A percentile compares a stretch with the other conserved stretches of the same genome.
These are phyloP conservation scores for Neurospora sp. DNA, from an alignment of 495 filamentous ascomycete species.

Conservation along the genomic window DNA sequence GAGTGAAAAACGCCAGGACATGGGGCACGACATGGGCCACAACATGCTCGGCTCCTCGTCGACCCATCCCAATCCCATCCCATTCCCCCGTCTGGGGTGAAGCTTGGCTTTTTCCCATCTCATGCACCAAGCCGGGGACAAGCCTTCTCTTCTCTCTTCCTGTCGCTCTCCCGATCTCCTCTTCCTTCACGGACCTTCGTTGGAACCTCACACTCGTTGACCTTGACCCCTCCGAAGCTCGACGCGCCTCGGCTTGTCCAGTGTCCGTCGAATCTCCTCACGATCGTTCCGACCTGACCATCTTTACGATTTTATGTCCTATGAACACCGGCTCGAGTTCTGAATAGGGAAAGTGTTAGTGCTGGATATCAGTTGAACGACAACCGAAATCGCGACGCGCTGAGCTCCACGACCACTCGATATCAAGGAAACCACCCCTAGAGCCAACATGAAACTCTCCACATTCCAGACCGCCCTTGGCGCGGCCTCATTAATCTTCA, in stretches of 20 bases:
- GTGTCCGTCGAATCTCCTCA: neutral
- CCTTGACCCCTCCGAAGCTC: neutral
- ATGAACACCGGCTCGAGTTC: neutral
- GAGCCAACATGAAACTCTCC: conserved; percentile 35
- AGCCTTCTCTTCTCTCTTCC: conserved; percentile 11
- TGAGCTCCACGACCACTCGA: neutral
- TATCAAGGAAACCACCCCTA: neutral
- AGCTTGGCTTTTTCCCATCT: neutral
- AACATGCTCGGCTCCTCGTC: conserved; percentile 3
- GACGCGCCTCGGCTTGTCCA: neutral
- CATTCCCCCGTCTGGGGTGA: conserved; percentile 6
- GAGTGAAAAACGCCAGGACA: conserved; percentile 4
- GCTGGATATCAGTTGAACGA: neutral
- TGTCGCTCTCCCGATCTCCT: conserved; percentile 5
- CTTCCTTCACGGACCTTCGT: neutral
- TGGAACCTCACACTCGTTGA: conserved; percentile 5
- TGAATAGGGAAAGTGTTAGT: neutral
- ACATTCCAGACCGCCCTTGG: conserved; percentile 39
- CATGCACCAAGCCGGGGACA: neutral
- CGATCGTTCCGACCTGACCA: neutral
- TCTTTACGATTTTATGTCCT: neutral
- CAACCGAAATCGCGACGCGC: neutral
- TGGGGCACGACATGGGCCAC: conserved; percentile 9
- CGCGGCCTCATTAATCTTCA: conserved; percentile 36
- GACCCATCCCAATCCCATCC: neutral